Evolutionary conservation across 805 yeast species (phyloP), one percentile per base, ranked within the genome.

Genomic region (Hemisphaericaspora nanyangensis): DNA sequence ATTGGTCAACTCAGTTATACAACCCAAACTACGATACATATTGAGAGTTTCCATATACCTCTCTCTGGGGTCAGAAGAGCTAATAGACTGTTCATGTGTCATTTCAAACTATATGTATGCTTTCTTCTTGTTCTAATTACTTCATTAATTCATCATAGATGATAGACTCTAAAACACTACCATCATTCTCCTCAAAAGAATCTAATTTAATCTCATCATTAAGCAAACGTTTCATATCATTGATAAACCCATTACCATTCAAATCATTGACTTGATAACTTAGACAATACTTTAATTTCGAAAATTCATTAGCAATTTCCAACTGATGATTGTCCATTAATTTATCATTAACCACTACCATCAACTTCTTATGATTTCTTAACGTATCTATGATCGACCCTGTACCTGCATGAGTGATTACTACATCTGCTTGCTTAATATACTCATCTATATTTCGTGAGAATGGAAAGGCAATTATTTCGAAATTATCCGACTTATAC

Each of bases 271-370:
- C 18, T 24, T 25, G 33, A 37, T 37, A 41, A 29, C 39, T 37
- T 17, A 32, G 28, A 29, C 46, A 43, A 31, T 43, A 43, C 4
- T 36, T 29, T 20, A 30, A 29, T 15, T 28, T 43, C 15, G 29
- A 17, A 35, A 45, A 45, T 13, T 39, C 58, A 7, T 38, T 51
- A 0, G 95, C 93, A 6, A 86, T 80, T 44, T 90, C 91, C 13
- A 61, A 46, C 56, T 90, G 96, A 56, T 90, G 97, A 55, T 89
- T 86, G 55, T 86, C 86, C 86, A 87, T 85, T n/a, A 93, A 70
- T 5, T 58, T 49, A 8, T 74, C 72, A 56, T 91, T 91, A 7
- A 80, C 76, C 20, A 88, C 82, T 6, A 85, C 89, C 1, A 90
- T 63, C 40, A 88, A 61, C 17, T 74, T 77, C 52, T 77, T 81